Conservation (phyloP, 306 rosid genomes). For the Quercus ilex region DNA sequence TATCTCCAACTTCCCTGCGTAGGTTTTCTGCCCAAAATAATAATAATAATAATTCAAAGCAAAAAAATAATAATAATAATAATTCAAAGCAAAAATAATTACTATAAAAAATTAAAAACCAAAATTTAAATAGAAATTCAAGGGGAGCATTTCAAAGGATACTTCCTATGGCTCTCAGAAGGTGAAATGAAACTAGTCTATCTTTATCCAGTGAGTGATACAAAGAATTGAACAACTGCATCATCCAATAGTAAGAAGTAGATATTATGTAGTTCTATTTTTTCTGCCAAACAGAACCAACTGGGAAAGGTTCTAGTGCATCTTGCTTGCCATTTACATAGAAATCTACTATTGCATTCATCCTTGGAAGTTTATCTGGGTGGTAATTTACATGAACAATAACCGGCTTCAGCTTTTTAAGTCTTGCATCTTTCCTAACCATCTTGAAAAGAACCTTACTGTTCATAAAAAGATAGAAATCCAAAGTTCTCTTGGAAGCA, state of each 20-base stretch:
- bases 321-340: conserved; percentile 65
- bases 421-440: conserved; percentile 62
- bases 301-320: conserved; percentile 67
- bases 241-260: conserved; percentile 11
- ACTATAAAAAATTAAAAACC: no score
- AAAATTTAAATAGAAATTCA: conserved; percentile 11
- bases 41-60: no score
- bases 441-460: conserved; percentile 87
- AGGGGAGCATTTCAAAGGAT: conserved; percentile 3
- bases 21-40: no score
- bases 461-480: conserved; percentile 81
- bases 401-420: conserved; percentile 75
- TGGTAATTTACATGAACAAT: conserved; percentile 78
- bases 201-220: conserved; percentile 16
- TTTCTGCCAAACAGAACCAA: conserved; percentile 47
- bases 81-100: no score
- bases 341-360: conserved; percentile 79
- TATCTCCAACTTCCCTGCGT: no score
- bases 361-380: conserved; percentile 73
- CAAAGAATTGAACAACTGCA: background rate
- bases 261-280: background rate
- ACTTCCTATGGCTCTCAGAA: conserved; percentile 14
- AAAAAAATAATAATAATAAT: no score
- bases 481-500: conserved; percentile 87
- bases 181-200: conserved; percentile 16